These are phyloP conservation scores for Colletotrichum sp. DNA, from an alignment of 2,329 filamentous ascomycete genomes.

Conservation along the genomic window DNA sequence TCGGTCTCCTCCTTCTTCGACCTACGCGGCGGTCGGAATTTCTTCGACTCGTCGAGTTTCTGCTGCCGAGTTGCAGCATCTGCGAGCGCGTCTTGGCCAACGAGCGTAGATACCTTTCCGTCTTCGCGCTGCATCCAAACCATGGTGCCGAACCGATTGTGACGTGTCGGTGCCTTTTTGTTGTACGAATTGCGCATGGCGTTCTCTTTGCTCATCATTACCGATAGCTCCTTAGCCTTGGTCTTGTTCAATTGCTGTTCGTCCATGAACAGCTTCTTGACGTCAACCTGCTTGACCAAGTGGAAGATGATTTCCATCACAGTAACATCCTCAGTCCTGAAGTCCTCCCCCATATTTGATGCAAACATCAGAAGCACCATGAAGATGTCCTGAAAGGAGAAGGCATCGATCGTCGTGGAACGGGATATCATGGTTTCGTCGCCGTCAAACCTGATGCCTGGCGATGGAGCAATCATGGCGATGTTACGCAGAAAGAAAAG, in stretches of 20 bases:
- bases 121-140: slow-evolving; percentile 92
- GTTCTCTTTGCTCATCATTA: slow-evolving; percentile 80
- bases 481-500: slow-evolving; percentile 91
- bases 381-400: slow-evolving; percentile 90
- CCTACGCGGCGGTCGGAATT: slow-evolving; percentile 81
- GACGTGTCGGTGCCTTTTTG: slow-evolving; percentile 80
- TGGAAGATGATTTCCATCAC: slow-evolving; percentile 93
- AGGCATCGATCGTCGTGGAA: slow-evolving; percentile 86
- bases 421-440: slow-evolving; percentile 89
- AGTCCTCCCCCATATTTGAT: slow-evolving; percentile 94
- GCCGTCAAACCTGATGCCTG: slow-evolving; percentile 77
- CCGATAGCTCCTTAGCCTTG: slow-evolving; percentile 75
- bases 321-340: slow-evolving; percentile 86
- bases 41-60: slow-evolving; percentile 92
- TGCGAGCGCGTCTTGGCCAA: slow-evolving; percentile 84
- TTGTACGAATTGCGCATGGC: slow-evolving; percentile 81
- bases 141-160: slow-evolving; percentile 97
- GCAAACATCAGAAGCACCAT: slow-evolving; percentile 84
- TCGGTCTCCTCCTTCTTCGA: slow-evolving; percentile 66
- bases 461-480: slow-evolving; percentile 79
- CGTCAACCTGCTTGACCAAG: slow-evolving; percentile 86
- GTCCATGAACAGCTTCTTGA: slow-evolving; percentile 84
- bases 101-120: slow-evolving; percentile 83
- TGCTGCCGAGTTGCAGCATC: slow-evolving; percentile 75
- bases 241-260: slow-evolving; percentile 73